phyloP scores from a whole-genome alignment of 345 rosid genomes.

The Camelina neglecta region DNA sequence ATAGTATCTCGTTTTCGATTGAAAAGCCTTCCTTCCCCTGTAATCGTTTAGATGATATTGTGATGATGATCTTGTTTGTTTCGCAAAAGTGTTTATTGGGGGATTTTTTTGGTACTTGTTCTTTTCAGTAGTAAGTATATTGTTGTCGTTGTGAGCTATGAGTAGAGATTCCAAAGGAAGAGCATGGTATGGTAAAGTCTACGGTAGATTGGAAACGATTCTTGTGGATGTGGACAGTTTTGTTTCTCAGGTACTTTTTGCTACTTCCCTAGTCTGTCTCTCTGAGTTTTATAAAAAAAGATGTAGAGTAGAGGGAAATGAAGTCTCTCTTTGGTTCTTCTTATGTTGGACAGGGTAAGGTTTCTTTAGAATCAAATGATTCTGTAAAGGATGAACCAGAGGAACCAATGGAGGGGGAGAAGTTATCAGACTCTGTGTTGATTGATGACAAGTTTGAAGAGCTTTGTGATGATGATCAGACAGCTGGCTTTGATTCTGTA shows the following conservation, averaged over 20 bases:
- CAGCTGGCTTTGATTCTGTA: too few relatives aligned
- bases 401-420: slow-evolving; percentile 41
- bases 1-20: slow-evolving; percentile 15
- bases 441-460: slow-evolving; percentile 34
- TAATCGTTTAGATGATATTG: not conserved
- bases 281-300: not conserved
- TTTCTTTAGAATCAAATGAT: slow-evolving; percentile 31
- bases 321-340: slow-evolving; percentile 22
- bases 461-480: slow-evolving; percentile 36
- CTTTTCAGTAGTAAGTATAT: slow-evolving; percentile 8
- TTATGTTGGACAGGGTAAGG: slow-evolving; percentile 45
- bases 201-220: slow-evolving; percentile 68
- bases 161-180: slow-evolving; percentile 56
- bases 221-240: slow-evolving; percentile 67
- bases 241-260: slow-evolving; percentile 45
- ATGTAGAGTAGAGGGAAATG: slow-evolving; percentile 10
- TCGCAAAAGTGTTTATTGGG: slow-evolving; percentile 1
- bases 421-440: slow-evolving; percentile 36
- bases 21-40: slow-evolving; percentile 8
- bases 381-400: slow-evolving; percentile 29
- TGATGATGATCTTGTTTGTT: slow-evolving; percentile 15
- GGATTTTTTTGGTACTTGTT: not conserved
- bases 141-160: slow-evolving; percentile 45
- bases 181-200: slow-evolving; percentile 68
- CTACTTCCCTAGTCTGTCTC: not conserved